These are phyloP conservation scores for Huntiella bhutanensis DNA, from an alignment of 2,329 filamentous ascomycete species.

Conservation along the genomic window DNA sequence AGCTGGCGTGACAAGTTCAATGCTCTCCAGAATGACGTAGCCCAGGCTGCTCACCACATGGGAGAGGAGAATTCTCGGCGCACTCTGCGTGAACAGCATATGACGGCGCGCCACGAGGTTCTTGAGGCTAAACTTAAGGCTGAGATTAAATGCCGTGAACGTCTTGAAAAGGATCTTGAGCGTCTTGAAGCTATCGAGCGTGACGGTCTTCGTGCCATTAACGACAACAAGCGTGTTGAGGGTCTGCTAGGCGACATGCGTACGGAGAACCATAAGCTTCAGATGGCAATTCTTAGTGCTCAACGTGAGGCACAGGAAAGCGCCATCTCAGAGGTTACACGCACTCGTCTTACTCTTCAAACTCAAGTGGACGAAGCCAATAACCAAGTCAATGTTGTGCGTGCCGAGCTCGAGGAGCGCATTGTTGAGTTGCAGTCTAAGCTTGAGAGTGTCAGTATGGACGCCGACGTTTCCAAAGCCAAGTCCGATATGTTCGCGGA, in stretches of 20 bases:
- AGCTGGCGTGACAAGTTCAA: constrained; percentile 71
- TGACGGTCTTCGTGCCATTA: constrained; percentile 43
- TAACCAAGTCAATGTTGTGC: constrained; percentile 66
- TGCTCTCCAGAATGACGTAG: constrained; percentile 74
- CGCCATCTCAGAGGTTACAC: constrained; percentile 61
- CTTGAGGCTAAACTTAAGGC: constrained; percentile 60
- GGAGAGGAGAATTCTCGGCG: constrained; percentile 65
- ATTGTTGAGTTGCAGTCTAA: constrained; percentile 53
- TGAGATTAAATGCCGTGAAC: constrained; percentile 50
- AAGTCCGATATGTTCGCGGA: constrained; percentile 72
- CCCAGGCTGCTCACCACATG: constrained; percentile 56
- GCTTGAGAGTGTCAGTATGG: constrained; percentile 58
- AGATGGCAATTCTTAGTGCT: constrained; percentile 37
- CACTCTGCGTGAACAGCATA: constrained; percentile 59
- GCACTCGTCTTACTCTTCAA: constrained; percentile 60
- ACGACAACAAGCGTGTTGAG: constrained; percentile 43
- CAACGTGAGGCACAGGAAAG: constrained; percentile 56
- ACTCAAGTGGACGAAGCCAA: constrained; percentile 68
- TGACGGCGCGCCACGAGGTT: constrained; percentile 61
- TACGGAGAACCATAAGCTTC: constrained; percentile 51
- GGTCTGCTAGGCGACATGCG: constrained; percentile 34
- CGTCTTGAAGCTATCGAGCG: constrained; percentile 45
- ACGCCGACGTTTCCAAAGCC: constrained; percentile 62
- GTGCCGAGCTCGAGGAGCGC: constrained; percentile 66
- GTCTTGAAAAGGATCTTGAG: constrained; percentile 47